A percentile compares a stretch with the other conserved stretches of the same genome.
These are phyloP conservation scores for Cytospora schulzeri DNA, from an alignment of 2,329 filamentous ascomycete genomes.

Conservation along the genomic window DNA sequence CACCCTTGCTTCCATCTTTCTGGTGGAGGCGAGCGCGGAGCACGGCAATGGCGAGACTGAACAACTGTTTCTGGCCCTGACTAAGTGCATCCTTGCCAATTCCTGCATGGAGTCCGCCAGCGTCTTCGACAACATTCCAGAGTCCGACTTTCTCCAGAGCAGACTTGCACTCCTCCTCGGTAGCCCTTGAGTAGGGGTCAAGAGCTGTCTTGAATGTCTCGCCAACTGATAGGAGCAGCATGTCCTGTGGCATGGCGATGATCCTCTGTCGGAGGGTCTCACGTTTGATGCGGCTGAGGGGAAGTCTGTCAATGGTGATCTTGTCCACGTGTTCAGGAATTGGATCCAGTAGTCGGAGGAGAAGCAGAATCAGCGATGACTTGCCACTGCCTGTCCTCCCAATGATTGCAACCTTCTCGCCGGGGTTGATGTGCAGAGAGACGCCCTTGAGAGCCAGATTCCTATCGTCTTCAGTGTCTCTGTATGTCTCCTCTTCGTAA, in stretches of 20 bases:
- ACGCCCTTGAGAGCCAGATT: conserved; percentile 36
- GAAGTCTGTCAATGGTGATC: conserved; percentile 40
- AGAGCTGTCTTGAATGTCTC: conserved; percentile 39
- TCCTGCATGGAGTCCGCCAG: conserved; percentile 33
- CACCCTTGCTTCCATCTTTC: conserved; percentile 1
- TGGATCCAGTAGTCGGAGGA: conserved; percentile 44
- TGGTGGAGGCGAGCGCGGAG: conserved; percentile 35
- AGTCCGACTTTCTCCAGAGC: conserved; percentile 33
- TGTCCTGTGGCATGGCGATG: conserved; percentile 47
- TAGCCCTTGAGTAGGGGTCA: conserved; percentile 34
- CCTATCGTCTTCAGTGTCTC: background rate
- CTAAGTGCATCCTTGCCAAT: conserved; percentile 48
- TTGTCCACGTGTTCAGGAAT: conserved; percentile 28
- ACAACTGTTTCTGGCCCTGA: conserved; percentile 53
- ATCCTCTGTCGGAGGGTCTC: conserved; percentile 41
- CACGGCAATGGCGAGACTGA: conserved; percentile 55
- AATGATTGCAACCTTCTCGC: conserved; percentile 39
- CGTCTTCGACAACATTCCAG: conserved; percentile 30
- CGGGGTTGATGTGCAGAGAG: conserved; percentile 33
- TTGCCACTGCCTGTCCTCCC: conserved; percentile 42
- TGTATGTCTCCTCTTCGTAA: conserved; percentile 27
- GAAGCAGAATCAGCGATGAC: conserved; percentile 42
- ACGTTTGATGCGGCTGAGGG: conserved; percentile 38
- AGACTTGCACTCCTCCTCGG: conserved; percentile 29
- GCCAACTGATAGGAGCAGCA: conserved; percentile 44